Base-by-base conservation (phyloP, 768 basidiomycete species). In the Tulasnella sp. region DNA sequence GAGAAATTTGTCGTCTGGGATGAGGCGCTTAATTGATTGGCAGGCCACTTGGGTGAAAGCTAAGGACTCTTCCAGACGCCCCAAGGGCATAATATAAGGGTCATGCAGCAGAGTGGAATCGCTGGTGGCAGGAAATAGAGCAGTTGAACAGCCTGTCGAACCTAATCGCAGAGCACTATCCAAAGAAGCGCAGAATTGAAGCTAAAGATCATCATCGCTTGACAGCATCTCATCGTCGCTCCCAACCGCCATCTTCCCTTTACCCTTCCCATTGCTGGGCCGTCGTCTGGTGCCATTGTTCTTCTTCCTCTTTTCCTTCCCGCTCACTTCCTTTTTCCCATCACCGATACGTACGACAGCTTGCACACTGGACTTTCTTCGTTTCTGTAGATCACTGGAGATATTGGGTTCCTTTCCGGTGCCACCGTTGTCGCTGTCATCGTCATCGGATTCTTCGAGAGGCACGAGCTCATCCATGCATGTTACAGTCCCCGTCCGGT, bases 391-490 rank as follows among this genome's bases (percentile, higher is more conserved):
- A 21, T 42, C 38, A 41, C 53, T 3, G 34, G 17, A 1, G 42
- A 41, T 32, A 17, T 55, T 19, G 53, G 24, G 34, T 38, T 55
- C 34, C 23, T 43, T 29, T 34, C 21, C 53, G 24, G n/a, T 23
- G 21, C 48, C 29, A 2, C 24, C 45, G 1, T 19, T 50, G 34
- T 54, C 62, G 43, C 60, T 62, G 4, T 63, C 64, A 21, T 76
- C 76, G 61, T 89, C 83, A 51, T 85, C 83, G 45, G 85, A 83
- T 63, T 86, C 82, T 1, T 80, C 81, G 0, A 88, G 90, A 15
- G 34, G 34, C 19, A 85, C 68, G 8, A 93, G 67, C 72, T 93
- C 92, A 64, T 95, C 92, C 62, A 80, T 77, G 17, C 90, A 80
- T 64, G 83, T 80, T 32, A 85, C 76, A 0, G 86, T 85, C 3